Percentiles rank a stretch among this genome's conserved stretches.
Evolutionary conservation across 2,329 filamentous ascomycete species (phyloP).

Genomic region (Sarocladiaceae sp.): DNA sequence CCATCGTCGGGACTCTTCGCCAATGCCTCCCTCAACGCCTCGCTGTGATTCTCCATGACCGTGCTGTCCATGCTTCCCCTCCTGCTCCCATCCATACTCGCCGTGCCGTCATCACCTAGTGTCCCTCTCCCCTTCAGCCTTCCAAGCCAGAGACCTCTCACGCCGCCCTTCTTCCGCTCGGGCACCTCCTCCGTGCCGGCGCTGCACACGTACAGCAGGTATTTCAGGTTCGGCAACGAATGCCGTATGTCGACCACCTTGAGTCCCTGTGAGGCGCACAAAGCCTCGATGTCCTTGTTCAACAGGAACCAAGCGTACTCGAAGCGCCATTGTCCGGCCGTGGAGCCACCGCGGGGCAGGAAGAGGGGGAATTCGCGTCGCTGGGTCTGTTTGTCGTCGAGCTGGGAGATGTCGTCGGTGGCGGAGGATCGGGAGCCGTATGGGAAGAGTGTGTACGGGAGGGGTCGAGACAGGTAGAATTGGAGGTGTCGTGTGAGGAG

Average conservation of each 20-base stretch:
- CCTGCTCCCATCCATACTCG: constrained; percentile 30
- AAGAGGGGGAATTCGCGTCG: constrained; percentile 77
- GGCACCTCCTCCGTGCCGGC: constrained; percentile 63
- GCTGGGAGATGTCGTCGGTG: constrained; percentile 63
- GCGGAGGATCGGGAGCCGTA: constrained; percentile 70
- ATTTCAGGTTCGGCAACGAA: constrained; percentile 89
- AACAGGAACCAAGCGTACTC: constrained; percentile 96
- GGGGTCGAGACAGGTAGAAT: constrained; percentile 69
- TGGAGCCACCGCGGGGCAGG: constrained; percentile 52
- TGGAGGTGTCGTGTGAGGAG: constrained; percentile 70
- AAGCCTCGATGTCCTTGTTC: constrained; percentile 83
- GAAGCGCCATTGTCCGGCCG: constrained; percentile 74
- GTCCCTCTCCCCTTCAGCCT: constrained; percentile 30
- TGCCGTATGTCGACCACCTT: constrained; percentile 85
- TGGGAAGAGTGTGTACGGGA: constrained; percentile 73
- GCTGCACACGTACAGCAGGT: constrained; percentile 82
- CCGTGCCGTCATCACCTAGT: constrained; percentile 29
- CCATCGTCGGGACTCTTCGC: constrained; percentile 17
- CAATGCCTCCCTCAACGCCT: constrained; percentile 32
- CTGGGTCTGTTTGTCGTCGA: constrained; percentile 35
- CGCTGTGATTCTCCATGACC: constrained; percentile 29
- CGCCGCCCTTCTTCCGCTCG: constrained; percentile 54
- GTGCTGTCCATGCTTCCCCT: constrained; percentile 40
- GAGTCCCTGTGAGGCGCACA: constrained; percentile 61
- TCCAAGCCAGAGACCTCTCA: constrained; percentile 51